Evolutionary conservation across 148 eudicot genomes (phyloP), one percentile per base, ranked within the genome.

Genomic region (Tetragonia tetragonoides): DNA sequence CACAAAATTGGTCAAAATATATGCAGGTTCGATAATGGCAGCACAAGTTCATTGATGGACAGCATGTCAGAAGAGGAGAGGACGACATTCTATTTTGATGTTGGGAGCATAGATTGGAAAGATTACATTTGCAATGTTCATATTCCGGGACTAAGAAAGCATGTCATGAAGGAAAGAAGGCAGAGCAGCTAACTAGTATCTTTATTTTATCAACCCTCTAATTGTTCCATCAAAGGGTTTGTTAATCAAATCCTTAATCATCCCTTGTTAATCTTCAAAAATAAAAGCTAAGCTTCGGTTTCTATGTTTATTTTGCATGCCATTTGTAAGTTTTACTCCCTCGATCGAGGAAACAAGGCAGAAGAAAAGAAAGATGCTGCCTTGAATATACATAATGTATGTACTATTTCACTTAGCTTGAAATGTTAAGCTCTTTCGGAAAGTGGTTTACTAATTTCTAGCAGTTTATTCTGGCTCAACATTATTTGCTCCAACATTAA

Each of bases 141-240:
- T 77, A 90, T 95, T 77, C 97, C 97, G 20, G 99, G 99, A 54
- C 80, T 95, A 46, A 89, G 99, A 82, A 90, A 85, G 85, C 95
- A 93, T 86, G 97, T 93, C 69, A 93, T 93, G 97, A 95, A 93
- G 90, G 99, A 91, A 76, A 85, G 97, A 88, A 86, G 93, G 49
- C 83, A 82, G 75, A 77, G 73, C 72, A 76, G 59, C 78, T 83
- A 81, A 80, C 56, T 62, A 66, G 84, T 73, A 72, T 60, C 38
- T 24, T 15, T 67, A 51, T 61, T 39, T 39, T 39, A 49, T 53
- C 8, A 39, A 44, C 53, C 28, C 46, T 68, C 74, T 24, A 62
- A 10, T 65, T 73, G 41, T 51, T 42, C 42, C 56, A 67, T 57
- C 3, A 54, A 10, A 17, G 46, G 37, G 74, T 77, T 81, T 64